Conservation (phyloP, 176 grass and related monocot species). For the Areca catechu region DNA sequence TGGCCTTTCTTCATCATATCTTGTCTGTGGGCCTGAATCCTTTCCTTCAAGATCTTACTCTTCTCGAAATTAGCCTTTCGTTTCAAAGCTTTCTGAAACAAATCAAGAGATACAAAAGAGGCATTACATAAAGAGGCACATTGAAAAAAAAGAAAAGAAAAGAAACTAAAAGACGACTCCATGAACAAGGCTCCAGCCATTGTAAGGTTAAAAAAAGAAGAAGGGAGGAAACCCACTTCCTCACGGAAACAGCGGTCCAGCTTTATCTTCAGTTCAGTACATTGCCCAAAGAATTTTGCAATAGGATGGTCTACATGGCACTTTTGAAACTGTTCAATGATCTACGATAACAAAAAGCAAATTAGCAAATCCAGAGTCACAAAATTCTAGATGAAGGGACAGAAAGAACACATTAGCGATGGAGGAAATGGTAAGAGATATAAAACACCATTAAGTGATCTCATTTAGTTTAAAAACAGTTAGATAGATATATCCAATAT, state of each 20-base stretch:
- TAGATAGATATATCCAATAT: too few relatives aligned
- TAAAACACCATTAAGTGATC: too few relatives aligned
- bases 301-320: conserved; percentile 71
- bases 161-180: neutral
- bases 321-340: conserved; percentile 85
- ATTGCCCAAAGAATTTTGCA: conserved; percentile 84
- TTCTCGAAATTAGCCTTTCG: conserved; percentile 77
- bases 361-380: neutral
- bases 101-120: conserved; percentile 10
- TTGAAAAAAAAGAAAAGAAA: neutral
- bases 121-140: neutral
- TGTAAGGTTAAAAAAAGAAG: neutral
- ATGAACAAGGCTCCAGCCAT: too few relatives aligned
- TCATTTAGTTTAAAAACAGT: too few relatives aligned
- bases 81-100: conserved; percentile 76
- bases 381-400: too few relatives aligned
- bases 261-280: conserved; percentile 90
- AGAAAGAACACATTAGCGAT: too few relatives aligned
- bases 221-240: conserved; percentile 37
- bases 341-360: conserved; percentile 22
- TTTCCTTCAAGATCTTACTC: conserved; percentile 86
- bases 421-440: too few relatives aligned
- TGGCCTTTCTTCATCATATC: conserved; percentile 50
- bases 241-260: conserved; percentile 70
- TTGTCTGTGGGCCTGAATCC: conserved; percentile 68